Percentiles rank a stretch among this genome's conserved stretches.
phyloP scores from a whole-genome alignment of 2,329 filamentous ascomycete species.

The Botrytis elliptica region DNA sequence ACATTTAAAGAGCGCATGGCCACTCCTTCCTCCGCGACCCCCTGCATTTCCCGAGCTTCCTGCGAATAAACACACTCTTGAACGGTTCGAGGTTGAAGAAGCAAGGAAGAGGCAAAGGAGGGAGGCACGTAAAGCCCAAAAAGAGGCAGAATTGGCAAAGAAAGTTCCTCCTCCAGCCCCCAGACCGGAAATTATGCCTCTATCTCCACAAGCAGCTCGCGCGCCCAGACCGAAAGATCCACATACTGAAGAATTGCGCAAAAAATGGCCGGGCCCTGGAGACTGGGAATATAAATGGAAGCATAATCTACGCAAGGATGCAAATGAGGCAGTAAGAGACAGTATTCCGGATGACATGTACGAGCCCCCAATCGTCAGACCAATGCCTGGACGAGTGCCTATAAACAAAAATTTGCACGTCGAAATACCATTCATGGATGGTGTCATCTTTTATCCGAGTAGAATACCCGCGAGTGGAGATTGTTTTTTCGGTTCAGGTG shows the following conservation, averaged over 20 bases:
- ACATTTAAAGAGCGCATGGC: background rate
- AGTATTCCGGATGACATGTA: background rate
- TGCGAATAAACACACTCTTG: background rate
- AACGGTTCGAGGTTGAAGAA: background rate
- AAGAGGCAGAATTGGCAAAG: background rate
- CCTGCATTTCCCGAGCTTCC: background rate
- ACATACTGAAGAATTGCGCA: rapidly evolving
- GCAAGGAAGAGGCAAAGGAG: background rate
- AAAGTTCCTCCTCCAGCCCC: background rate
- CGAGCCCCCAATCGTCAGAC: background rate
- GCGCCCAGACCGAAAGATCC: background rate
- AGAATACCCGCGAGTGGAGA: background rate
- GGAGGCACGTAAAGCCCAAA: background rate
- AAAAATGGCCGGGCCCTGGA: background rate
- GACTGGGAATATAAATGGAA: background rate
- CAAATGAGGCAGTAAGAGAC: background rate
- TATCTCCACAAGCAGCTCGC: background rate
- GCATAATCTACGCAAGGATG: background rate
- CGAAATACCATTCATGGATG: background rate
- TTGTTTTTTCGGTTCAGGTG: slow-evolving; percentile 1
- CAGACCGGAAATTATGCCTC: background rate
- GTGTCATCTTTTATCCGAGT: background rate
- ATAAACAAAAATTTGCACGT: rapidly evolving
- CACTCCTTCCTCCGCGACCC: background rate
- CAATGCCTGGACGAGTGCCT: background rate